Evolutionary conservation across 306 rosid genomes (phyloP), one percentile per base, ranked within the genome.

Genomic region (Heteromeles arbutifolia): DNA sequence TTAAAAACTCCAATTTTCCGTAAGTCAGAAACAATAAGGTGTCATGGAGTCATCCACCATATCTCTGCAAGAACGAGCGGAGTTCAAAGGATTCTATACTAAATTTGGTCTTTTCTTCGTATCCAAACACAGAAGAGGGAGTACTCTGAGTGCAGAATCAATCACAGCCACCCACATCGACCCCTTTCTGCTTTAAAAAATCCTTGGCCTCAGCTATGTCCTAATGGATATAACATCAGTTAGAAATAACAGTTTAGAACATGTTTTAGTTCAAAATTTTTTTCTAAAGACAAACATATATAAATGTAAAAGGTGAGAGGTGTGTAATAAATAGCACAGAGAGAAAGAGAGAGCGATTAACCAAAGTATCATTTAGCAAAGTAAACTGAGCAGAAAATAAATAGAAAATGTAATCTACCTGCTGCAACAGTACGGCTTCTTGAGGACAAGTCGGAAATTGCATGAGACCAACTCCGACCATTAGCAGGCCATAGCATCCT

Each of bases 401-500:
- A 81, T 72, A 45, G 26, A 43, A 75, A n/a, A 59, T 4, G 18
- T 34, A 65, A 17, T 8, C 26, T 84, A 89, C 97, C 97, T 91
- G 76, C 68, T 91, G 89, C 82, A 91, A 74, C 74, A 93, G 77
- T 31, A 82, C 34, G 44, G 96, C 93, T 86, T 93, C 97, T 58
- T 81, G 86, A 77, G 96, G 97, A 82, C 96, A 93, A 74, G 96
- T 93, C 22, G 92, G 98, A 69, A 93, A 93, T 79, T 76, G 84
- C 86, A 93, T 82, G 70, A 93, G 80, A 84, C 98, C 98, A 67
- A 93, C 83, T 82, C 98, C 97, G 71, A 93, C 97, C 98, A 93
- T 91, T 76, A 93, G 81, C 22, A 91, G 82, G 75, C 98, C 97
- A 43, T 93, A 93, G 85, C 98, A 93, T 83, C 98, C 98, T 67